Percentiles rank a stretch among this genome's conserved stretches.
These are phyloP conservation scores for Salix brachista DNA, from an alignment of 345 rosid genomes.

Conservation along the genomic window DNA sequence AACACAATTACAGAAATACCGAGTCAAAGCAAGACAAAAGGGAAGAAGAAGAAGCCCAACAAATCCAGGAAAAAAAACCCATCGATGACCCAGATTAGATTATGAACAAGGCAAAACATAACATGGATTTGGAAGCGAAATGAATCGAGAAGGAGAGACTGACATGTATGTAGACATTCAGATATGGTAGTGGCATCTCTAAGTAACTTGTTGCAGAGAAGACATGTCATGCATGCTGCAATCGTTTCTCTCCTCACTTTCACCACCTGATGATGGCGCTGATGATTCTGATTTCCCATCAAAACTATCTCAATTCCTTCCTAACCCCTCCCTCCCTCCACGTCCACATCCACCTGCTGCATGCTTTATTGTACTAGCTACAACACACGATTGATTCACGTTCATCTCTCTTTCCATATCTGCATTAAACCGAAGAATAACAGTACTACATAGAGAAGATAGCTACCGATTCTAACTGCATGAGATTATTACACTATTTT, in stretches of 20 bases:
- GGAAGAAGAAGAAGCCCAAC: slow-evolving; percentile 1
- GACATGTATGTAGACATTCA: slow-evolving; percentile 94
- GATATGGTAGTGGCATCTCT: slow-evolving; percentile 87
- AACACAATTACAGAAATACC: slow-evolving; percentile 13
- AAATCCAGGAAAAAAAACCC: slow-evolving; percentile 22
- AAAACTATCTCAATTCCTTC: slow-evolving; percentile 1
- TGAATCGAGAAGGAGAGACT: slow-evolving; percentile 24
- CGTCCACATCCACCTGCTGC: slow-evolving; percentile 35
- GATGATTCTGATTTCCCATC: slow-evolving; percentile 28
- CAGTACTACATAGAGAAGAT: not conserved
- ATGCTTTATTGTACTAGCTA: slow-evolving; percentile 21
- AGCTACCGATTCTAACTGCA: not conserved
- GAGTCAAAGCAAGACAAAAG: slow-evolving; percentile 11
- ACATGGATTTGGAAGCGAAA: not conserved
- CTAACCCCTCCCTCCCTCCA: not conserved
- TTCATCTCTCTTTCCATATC: slow-evolving; percentile 22
- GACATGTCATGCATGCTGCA: slow-evolving; percentile 72
- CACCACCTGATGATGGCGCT: slow-evolving; percentile 42
- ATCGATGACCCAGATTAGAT: slow-evolving; percentile 24
- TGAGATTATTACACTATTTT: not conserved
- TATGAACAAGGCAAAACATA: slow-evolving; percentile 14
- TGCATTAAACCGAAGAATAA: slow-evolving; percentile 38
- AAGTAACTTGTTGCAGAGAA: slow-evolving; percentile 71
- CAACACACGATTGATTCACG: slow-evolving; percentile 43
- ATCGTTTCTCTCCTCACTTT: slow-evolving; percentile 63